A percentile compares a stretch with the other conserved stretches of the same genome.
These are phyloP conservation scores for Trichoderma cornu-damae DNA, from an alignment of 2,329 filamentous ascomycete species.

Conservation along the genomic window DNA sequence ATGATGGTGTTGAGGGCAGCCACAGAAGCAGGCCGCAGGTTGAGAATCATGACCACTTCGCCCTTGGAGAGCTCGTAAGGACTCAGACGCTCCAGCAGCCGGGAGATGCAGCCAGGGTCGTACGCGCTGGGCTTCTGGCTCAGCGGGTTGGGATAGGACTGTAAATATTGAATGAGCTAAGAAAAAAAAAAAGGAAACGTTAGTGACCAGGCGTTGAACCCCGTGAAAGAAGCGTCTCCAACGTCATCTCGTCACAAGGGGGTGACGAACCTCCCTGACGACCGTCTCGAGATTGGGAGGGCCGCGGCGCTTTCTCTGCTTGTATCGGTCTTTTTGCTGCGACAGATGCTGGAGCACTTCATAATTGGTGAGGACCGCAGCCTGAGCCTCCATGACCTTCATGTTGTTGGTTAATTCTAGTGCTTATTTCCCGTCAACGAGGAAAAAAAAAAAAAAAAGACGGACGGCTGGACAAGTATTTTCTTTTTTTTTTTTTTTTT, in stretches of 20 bases:
- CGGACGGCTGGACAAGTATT: too few species aligned
- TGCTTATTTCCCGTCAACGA: neutral
- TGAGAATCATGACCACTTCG: conserved; percentile 63
- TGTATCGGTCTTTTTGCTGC: conserved; percentile 50
- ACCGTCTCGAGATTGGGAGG: conserved; percentile 57
- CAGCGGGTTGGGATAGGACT: conserved; percentile 50
- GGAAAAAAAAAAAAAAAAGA: neutral
- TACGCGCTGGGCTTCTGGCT: conserved; percentile 52
- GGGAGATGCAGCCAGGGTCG: conserved; percentile 45
- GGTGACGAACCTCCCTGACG: conserved; percentile 54
- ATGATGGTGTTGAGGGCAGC: conserved; percentile 58
- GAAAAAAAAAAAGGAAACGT: too few species aligned
- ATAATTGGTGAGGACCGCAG: conserved; percentile 64
- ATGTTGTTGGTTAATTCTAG: conserved; percentile 33
- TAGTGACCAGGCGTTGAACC: neutral
- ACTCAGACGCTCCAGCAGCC: conserved; percentile 51
- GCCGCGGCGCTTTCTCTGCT: conserved; percentile 46
- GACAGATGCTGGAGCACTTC: conserved; percentile 65
- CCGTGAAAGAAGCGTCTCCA: neutral
- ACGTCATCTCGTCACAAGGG: neutral
- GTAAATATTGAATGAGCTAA: conserved; percentile 58
- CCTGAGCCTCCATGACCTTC: conserved; percentile 69
- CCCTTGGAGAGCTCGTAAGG: conserved; percentile 60
- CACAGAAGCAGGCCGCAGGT: conserved; percentile 55
- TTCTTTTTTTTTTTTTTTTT: too few species aligned